phyloP scores from a whole-genome alignment of 2,329 filamentous ascomycete genomes.

The Fusarium coffeatum region DNA sequence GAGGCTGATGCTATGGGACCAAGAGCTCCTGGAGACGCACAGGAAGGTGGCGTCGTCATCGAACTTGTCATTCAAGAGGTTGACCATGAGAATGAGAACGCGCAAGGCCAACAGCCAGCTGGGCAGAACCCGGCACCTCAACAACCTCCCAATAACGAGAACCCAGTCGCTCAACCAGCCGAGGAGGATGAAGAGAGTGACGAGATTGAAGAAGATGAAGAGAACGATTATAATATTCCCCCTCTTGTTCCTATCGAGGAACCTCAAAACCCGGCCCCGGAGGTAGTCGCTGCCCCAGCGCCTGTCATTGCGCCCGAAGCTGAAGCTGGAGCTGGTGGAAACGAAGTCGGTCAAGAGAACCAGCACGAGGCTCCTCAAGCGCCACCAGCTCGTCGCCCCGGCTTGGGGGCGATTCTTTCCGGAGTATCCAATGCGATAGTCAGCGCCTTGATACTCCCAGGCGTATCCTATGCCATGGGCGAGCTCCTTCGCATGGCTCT shows the following conservation, averaged over 20 bases:
- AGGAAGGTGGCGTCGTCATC: constrained; percentile 49
- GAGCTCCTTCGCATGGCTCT: constrained; percentile 76
- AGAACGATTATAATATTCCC: neutral
- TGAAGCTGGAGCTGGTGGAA: constrained; percentile 3
- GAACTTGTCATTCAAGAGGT: constrained; percentile 52
- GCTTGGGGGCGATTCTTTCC: constrained; percentile 54
- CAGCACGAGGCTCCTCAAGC: constrained; percentile 52
- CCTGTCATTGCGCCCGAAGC: neutral
- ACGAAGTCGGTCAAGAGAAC: constrained; percentile 22
- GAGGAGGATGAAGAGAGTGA: constrained; percentile 7
- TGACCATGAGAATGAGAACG: constrained; percentile 58
- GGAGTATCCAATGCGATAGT: constrained; percentile 63
- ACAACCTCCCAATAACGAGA: constrained; percentile 14
- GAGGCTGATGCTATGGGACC: constrained; percentile 34
- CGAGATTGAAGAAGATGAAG: neutral
- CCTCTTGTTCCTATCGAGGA: neutral
- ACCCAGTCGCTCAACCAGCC: neutral
- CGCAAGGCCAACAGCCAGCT: constrained; percentile 39
- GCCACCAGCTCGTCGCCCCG: constrained; percentile 50
- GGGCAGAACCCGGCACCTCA: constrained; percentile 26
- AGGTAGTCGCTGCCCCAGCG: neutral
- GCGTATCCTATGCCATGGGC: constrained; percentile 82
- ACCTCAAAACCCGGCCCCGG: constrained; percentile 1
- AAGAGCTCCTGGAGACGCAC: constrained; percentile 34
- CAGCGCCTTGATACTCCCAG: constrained; percentile 78